A percentile compares a stretch with the other conserved stretches of the same genome.
phyloP scores from a whole-genome alignment of 805 yeast species.

The Ogataea ramenticola region DNA sequence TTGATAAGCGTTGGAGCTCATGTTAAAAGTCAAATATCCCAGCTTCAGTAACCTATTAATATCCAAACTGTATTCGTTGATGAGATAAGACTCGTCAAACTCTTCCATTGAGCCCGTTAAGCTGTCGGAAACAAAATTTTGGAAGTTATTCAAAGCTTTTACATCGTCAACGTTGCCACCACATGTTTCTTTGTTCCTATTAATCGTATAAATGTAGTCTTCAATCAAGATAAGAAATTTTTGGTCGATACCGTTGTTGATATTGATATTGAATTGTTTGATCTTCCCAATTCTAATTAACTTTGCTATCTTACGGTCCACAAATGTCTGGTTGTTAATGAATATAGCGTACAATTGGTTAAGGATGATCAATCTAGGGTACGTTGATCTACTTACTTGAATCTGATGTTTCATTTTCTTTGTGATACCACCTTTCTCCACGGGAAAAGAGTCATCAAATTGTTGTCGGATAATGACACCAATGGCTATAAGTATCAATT shows the following conservation, averaged over 20 bases:
- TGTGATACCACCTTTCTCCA: constrained; percentile 17
- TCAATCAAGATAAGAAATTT: constrained; percentile 27
- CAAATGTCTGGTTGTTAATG: constrained; percentile 39
- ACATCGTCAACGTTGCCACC: constrained; percentile 21
- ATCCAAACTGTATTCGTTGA: constrained; percentile 13
- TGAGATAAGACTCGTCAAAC: constrained; percentile 16
- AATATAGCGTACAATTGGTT: constrained; percentile 45
- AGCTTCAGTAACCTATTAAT: constrained; percentile 27
- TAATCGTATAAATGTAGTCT: constrained; percentile 13
- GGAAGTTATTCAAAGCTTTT: constrained; percentile 4
- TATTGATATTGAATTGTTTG: constrained; percentile 27
- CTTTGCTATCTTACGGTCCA: constrained; percentile 37
- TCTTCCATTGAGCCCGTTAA: constrained; percentile 18
- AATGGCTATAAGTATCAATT: constrained; percentile 12
- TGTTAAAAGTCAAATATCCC: constrained; percentile 37
- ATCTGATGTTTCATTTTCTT: constrained; percentile 13
- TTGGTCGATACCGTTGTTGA: constrained; percentile 34
- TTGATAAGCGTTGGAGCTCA: constrained; percentile 26
- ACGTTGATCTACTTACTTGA: constrained; percentile 9
- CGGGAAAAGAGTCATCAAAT: constrained; percentile 12
- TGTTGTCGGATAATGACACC: constrained; percentile 11
- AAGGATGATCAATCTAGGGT: constrained; percentile 34
- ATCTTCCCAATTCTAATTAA: constrained; percentile 30
- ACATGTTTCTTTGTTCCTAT: not conserved
- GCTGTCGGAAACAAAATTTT: too few relatives aligned